Conservation (phyloP, 768 basidiomycete genomes). For the Termitomyces sp. region DNA sequence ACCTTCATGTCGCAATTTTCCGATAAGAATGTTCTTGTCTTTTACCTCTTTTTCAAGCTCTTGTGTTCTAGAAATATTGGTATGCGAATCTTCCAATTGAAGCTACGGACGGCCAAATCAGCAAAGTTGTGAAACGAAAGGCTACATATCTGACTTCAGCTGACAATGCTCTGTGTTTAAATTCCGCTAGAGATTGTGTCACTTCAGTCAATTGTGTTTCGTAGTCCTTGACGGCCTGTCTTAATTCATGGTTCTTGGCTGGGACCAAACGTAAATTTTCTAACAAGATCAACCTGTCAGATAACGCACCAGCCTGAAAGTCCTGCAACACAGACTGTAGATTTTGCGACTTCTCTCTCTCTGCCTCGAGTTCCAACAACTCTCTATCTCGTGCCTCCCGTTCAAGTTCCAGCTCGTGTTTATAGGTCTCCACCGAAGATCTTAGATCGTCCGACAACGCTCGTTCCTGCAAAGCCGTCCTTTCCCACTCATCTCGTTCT, state of each 20-base stretch:
- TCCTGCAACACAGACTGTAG: conserved; percentile 91
- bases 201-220: conserved; percentile 65
- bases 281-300: background rate
- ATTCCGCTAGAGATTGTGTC: conserved; percentile 82
- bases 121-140: background rate
- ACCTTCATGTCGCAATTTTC: conserved; percentile 95
- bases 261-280: conserved; percentile 7
- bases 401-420: conserved; percentile 65
- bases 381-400: conserved; percentile 54
- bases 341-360: conserved; percentile 73
- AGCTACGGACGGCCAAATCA: conserved; percentile 34
- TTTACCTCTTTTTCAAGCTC: conserved; percentile 87
- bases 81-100: conserved; percentile 66
- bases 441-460: conserved; percentile 66
- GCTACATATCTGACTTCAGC: conserved; percentile 62
- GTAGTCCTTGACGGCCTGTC: conserved; percentile 76
- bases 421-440: conserved; percentile 45
- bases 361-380: conserved; percentile 50
- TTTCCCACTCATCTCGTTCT: conserved; percentile 65
- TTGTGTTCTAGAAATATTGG: conserved; percentile 58
- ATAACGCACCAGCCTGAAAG: conserved; percentile 82
- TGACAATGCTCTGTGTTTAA: conserved; percentile 78
- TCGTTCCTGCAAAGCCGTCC: conserved; percentile 51
- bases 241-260: conserved; percentile 92
- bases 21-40: conserved; percentile 93